Conservation (phyloP, 2,329 filamentous ascomycete species). For the Fusarium armeniacum region DNA sequence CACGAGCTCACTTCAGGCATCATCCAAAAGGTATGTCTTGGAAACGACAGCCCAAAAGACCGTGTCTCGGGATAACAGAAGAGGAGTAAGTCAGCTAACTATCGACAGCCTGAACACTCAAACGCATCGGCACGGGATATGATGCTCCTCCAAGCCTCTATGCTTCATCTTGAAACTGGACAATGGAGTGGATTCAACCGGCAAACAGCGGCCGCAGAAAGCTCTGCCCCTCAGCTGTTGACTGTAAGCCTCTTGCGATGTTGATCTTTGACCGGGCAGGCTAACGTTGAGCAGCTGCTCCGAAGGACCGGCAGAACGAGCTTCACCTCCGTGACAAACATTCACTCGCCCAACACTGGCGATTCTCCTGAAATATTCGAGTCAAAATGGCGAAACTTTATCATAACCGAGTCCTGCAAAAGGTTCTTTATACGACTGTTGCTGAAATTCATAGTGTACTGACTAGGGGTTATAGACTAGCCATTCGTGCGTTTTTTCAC, state of each 20-base stretch:
- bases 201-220: constrained; percentile 43
- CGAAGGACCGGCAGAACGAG: constrained; percentile 40
- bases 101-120: constrained; percentile 33
- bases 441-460: constrained; percentile 12
- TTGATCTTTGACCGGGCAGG: constrained; percentile 1
- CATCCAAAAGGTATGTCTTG: constrained; percentile 38
- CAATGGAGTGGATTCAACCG: constrained; percentile 46
- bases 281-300: constrained; percentile 40
- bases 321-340: constrained; percentile 39
- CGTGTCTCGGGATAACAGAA: not conserved
- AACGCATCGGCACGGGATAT: constrained; percentile 32
- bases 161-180: constrained; percentile 45
- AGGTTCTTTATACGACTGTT: constrained; percentile 28
- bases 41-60: not conserved
- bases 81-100: not conserved
- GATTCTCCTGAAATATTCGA: constrained; percentile 41
- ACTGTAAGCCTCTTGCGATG: constrained; percentile 28
- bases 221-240: constrained; percentile 37
- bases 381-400: constrained; percentile 44
- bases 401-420: constrained; percentile 43
- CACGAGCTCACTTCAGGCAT: constrained; percentile 36
- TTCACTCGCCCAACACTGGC: constrained; percentile 25
- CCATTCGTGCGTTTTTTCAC: constrained; percentile 45
- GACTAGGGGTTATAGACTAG: constrained; percentile 34
- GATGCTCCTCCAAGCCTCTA: constrained; percentile 43